These are phyloP conservation scores for Elasticomyces elasticus DNA, from an alignment of 495 filamentous ascomycete genomes.

Conservation along the genomic window DNA sequence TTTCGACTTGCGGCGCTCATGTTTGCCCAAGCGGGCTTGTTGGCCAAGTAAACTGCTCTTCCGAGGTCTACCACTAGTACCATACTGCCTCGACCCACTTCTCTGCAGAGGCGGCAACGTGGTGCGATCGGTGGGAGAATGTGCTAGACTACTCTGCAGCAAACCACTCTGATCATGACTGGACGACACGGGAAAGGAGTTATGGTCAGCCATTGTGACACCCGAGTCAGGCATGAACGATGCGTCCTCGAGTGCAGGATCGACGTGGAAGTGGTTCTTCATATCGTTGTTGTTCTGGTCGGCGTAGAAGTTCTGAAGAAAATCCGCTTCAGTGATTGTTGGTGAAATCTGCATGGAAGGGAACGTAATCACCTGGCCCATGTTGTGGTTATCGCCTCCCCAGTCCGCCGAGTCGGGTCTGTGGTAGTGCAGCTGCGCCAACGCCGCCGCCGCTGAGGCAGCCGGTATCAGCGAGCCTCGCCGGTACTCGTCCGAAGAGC, in stretches of 20 bases:
- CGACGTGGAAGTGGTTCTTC: slow-evolving; percentile 21
- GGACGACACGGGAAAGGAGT: slow-evolving; percentile 36
- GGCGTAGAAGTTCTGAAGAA: slow-evolving; percentile 23
- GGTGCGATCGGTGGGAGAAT: slow-evolving; percentile 75
- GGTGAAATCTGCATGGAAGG: slow-evolving; percentile 20
- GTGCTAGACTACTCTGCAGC: slow-evolving; percentile 68
- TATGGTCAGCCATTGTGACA: neutral
- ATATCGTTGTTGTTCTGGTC: slow-evolving; percentile 18
- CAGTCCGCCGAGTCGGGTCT: slow-evolving; percentile 60
- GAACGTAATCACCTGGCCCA: slow-evolving; percentile 20
- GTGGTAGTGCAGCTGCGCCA: slow-evolving; percentile 79
- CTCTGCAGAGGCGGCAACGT: slow-evolving; percentile 75
- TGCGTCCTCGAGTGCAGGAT: slow-evolving; percentile 15
- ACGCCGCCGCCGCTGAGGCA: slow-evolving; percentile 72
- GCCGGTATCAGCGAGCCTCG: slow-evolving; percentile 53
- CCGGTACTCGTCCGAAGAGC: slow-evolving; percentile 57
- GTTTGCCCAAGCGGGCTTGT: slow-evolving; percentile 58
- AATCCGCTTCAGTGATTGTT: slow-evolving; percentile 23
- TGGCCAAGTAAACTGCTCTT: slow-evolving; percentile 71
- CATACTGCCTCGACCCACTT: slow-evolving; percentile 38
- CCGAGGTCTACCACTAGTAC: slow-evolving; percentile 47
- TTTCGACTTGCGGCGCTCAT: slow-evolving; percentile 67
- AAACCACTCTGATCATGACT: slow-evolving; percentile 52
- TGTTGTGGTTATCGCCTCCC: slow-evolving; percentile 9
- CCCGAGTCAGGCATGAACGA: slow-evolving; percentile 1